A percentile compares a stretch with the other conserved stretches of the same genome.
These are phyloP conservation scores for Aureobasidium pullulans DNA, from an alignment of 2,329 filamentous ascomycete species.

Conservation along the genomic window DNA sequence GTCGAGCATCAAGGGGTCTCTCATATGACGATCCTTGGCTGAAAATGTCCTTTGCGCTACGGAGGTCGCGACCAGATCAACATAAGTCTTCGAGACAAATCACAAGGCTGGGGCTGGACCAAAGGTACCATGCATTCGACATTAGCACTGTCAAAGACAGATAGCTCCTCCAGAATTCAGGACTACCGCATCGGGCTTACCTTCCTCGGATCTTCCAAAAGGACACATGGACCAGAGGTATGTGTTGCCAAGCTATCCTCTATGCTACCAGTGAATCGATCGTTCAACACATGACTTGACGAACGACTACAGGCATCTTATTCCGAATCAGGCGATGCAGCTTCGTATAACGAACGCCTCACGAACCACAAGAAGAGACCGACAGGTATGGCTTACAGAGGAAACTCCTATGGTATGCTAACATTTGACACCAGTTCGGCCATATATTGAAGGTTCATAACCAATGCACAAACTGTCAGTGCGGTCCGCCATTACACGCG, in stretches of 20 bases:
- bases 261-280: too few species aligned
- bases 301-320: not conserved
- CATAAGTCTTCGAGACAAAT: not conserved
- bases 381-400: not conserved
- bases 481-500: not conserved
- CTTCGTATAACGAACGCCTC: not conserved
- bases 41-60: not conserved
- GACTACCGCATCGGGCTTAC: too few species aligned
- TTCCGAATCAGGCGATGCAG: not conserved
- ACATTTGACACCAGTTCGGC: not conserved
- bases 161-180: too few species aligned
- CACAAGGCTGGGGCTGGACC: not conserved
- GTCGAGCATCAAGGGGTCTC: not conserved
- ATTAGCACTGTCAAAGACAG: too few species aligned
- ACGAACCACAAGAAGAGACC: not conserved
- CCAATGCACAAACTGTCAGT: not conserved
- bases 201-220: too few species aligned
- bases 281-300: not conserved
- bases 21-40: not conserved
- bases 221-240: too few species aligned
- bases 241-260: too few species aligned
- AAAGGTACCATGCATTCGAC: too few species aligned
- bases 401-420: not conserved
- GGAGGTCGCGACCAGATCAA: not conserved
- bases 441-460: not conserved